A percentile compares a stretch with the other conserved stretches of the same genome.
These are phyloP conservation scores for Cutaneotrichosporon dermatis DNA, from an alignment of 1,284 basidiomycete species.

Conservation along the genomic window DNA sequence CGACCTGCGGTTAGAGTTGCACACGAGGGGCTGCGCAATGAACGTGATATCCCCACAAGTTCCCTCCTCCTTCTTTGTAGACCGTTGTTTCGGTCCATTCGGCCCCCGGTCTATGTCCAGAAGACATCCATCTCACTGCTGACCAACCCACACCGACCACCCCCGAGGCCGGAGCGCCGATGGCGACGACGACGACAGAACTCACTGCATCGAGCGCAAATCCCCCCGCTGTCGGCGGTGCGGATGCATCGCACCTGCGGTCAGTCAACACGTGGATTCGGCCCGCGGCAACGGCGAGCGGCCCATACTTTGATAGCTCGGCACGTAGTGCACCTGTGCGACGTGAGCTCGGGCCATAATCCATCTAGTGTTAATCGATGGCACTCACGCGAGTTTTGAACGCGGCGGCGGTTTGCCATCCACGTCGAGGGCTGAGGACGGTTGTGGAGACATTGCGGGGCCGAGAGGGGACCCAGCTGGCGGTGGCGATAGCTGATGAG, in stretches of 20 bases:
- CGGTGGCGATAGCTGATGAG: background rate
- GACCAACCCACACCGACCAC: no score
- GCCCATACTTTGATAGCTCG: slow-evolving; percentile 26
- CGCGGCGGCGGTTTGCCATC: slow-evolving; percentile 10
- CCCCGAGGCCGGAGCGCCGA: background rate
- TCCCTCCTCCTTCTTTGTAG: no score
- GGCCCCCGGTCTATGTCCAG: no score
- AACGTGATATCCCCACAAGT: background rate
- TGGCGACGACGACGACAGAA: background rate
- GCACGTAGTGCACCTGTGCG: slow-evolving; percentile 26
- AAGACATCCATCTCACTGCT: no score
- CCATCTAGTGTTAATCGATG: no score
- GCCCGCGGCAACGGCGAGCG: background rate
- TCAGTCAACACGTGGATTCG: slow-evolving; percentile 1
- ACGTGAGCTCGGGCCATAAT: background rate
- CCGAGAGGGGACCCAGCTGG: background rate
- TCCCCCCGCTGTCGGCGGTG: slow-evolving; percentile 13
- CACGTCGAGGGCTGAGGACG: background rate
- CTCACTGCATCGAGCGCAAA: slow-evolving; percentile 28
- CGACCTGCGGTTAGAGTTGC: slow-evolving; percentile 11
- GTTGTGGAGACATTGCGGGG: slow-evolving; percentile 2
- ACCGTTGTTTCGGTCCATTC: no score
- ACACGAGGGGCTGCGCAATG: no score
- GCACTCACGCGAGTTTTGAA: slow-evolving; percentile 18
- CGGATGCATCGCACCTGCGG: slow-evolving; percentile 28